Base-by-base conservation (phyloP, 1,139 yeast species). In the Saccharomyces hybrid region DNA sequence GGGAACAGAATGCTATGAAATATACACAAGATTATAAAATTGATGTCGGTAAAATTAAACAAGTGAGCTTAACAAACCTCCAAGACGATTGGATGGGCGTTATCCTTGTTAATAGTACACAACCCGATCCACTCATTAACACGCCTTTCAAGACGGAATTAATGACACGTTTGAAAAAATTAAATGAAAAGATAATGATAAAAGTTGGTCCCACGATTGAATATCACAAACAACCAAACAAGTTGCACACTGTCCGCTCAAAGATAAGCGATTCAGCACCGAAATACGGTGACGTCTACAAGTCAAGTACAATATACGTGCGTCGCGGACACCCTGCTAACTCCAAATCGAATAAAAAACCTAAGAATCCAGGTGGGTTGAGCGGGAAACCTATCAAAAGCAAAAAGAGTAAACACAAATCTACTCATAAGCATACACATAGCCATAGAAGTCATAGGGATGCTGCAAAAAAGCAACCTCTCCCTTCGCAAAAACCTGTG, bases 81-180 rank as follows among this genome's bases (percentile, higher is more conserved):
- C 95, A 93, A 61, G 99, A 95, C 71, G 95, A 91, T 64, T 95
- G 99, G 99, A 70, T 91, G 44, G 95, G 96, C 1, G 70, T 93
- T 46, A 83, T 85, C 29, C 73, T 87, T 55, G 70, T 61, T 65
- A 84, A 81, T 2, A 73, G 80, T 2, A 69, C 80, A 1, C 75
- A 76, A 13, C 90, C 97, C 0, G 99, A 95, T 73, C 78, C 88
- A 5, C 81, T 95, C 57, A 75, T 93, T 56, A 87, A 87, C 70
- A 78, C 90, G 58, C 81, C 81, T 55, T 87, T 93, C 74, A 95
- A 95, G 72, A 95, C 99, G 0, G 99, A 95, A 69, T 75, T 95
- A 52, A 75, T 88, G 1, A 84, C 97, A 0, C 88, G 87, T 55
- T 74, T 95, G 68, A 86, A 83, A 67, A 79, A 79, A 60, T 63